Conservation (phyloP, 139 green algal species). For the Chara braunii region DNA sequence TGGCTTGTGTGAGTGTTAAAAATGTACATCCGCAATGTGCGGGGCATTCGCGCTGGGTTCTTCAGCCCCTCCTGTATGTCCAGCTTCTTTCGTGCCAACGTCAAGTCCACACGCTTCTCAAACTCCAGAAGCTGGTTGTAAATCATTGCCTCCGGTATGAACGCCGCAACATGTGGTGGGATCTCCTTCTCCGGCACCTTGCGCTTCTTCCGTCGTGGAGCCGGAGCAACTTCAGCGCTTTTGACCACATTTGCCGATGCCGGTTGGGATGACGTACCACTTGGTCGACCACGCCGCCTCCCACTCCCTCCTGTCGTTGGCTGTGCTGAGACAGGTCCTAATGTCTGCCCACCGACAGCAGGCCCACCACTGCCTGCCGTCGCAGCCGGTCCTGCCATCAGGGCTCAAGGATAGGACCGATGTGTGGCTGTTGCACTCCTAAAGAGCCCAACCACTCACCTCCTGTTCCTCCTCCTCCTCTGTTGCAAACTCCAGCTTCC, state of each 20-base stretch:
- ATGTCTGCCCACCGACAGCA: background rate
- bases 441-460: too few species aligned
- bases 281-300: background rate
- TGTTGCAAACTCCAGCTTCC: too few species aligned
- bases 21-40: conserved; percentile 58
- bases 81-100: conserved; percentile 52
- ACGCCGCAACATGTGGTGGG: conserved; percentile 11
- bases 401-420: background rate
- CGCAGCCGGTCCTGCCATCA: background rate
- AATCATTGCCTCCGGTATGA: conserved; percentile 58
- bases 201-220: conserved; percentile 37
- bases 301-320: background rate
- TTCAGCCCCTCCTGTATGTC: conserved; percentile 55
- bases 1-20: conserved; percentile 40
- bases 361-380: background rate
- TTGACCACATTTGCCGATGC: conserved; percentile 13
- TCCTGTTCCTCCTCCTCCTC: too few species aligned
- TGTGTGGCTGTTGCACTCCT: too few species aligned
- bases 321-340: background rate
- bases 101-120: conserved; percentile 54
- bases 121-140: conserved; percentile 57
- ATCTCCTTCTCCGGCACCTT: conserved; percentile 17
- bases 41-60: conserved; percentile 20
- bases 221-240: conserved; percentile 28
- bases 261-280: background rate